Evolutionary conservation across 1,284 basidiomycete genomes (phyloP).

Genomic region (Naganishia cerealis): DNA sequence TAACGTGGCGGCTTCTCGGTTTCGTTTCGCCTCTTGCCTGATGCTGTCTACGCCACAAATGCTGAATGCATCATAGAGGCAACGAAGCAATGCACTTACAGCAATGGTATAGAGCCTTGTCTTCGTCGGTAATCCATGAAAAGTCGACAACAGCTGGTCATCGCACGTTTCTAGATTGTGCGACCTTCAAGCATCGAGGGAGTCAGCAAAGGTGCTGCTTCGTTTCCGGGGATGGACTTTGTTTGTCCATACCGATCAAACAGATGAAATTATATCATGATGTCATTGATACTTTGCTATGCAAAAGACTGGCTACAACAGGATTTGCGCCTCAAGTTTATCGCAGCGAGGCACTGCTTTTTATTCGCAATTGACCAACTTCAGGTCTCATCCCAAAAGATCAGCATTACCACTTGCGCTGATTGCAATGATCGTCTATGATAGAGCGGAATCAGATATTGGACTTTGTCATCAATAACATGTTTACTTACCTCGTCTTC

Average conservation of each 20-base stretch:
- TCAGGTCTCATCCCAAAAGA: constrained; percentile 63
- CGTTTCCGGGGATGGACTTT: too few species aligned
- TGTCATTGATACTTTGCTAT: constrained; percentile 5
- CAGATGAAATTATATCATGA: background rate
- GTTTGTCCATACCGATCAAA: too few species aligned
- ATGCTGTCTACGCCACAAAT: too few species aligned
- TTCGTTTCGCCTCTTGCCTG: too few species aligned
- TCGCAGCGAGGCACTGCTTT: constrained; percentile 17
- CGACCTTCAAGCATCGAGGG: too few species aligned
- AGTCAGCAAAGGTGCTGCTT: too few species aligned
- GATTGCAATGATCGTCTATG: constrained; percentile 63
- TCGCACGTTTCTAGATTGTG: too few species aligned
- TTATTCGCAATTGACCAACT: background rate
- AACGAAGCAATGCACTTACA: too few species aligned
- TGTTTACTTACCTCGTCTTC: constrained; percentile 69
- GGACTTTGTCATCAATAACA: background rate
- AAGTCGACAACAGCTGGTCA: too few species aligned
- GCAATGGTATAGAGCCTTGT: too few species aligned
- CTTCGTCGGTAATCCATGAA: too few species aligned
- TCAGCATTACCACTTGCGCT: constrained; percentile 88
- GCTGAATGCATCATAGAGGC: too few species aligned
- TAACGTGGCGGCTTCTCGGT: background rate
- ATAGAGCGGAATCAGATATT: constrained; percentile 6
- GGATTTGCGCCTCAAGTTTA: constrained; percentile 2
- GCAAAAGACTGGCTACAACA: constrained; percentile 20